Conservation (phyloP, 2,329 filamentous ascomycete genomes). For the Nectriaceae sp. region DNA sequence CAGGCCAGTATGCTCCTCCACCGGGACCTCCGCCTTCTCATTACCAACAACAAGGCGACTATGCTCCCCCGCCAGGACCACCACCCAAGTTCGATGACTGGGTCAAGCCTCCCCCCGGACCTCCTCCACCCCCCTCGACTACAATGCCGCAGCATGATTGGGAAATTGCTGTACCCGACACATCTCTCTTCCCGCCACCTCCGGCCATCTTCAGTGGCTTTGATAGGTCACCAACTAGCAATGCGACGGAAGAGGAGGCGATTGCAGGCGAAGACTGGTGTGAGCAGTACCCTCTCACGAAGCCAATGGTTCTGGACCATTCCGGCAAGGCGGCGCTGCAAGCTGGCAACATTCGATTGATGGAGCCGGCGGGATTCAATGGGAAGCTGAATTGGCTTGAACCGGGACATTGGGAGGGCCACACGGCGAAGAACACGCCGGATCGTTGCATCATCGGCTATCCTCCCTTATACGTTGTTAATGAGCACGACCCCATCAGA, state of each 20-base stretch:
- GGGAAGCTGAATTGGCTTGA: constrained; percentile 47
- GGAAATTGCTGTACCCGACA: constrained; percentile 71
- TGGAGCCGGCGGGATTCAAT: constrained; percentile 50
- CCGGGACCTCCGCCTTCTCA: constrained; percentile 37
- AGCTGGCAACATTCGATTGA: constrained; percentile 54
- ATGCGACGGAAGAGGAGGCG: constrained; percentile 66
- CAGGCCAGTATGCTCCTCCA: constrained; percentile 32
- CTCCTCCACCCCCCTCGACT: constrained; percentile 30
- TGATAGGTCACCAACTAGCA: constrained; percentile 67
- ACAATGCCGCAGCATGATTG: constrained; percentile 61
- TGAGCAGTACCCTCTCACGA: constrained; percentile 56
- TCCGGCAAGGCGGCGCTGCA: constrained; percentile 49
- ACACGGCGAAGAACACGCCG: constrained; percentile 43
- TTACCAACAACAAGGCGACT: constrained; percentile 12
- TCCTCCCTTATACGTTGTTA: constrained; percentile 67
- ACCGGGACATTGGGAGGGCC: constrained; percentile 54
- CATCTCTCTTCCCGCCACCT: constrained; percentile 70
- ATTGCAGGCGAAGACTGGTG: constrained; percentile 70
- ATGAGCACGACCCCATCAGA: constrained; percentile 57
- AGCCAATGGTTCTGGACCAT: constrained; percentile 51
- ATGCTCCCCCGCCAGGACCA: constrained; percentile 32
- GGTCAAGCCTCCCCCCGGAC: constrained; percentile 40
- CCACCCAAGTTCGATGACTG: constrained; percentile 27
- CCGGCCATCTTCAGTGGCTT: constrained; percentile 66
- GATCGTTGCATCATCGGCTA: constrained; percentile 69